These are phyloP conservation scores for Crucihimalaya himalaica DNA, from an alignment of 345 rosid genomes.

Conservation along the genomic window DNA sequence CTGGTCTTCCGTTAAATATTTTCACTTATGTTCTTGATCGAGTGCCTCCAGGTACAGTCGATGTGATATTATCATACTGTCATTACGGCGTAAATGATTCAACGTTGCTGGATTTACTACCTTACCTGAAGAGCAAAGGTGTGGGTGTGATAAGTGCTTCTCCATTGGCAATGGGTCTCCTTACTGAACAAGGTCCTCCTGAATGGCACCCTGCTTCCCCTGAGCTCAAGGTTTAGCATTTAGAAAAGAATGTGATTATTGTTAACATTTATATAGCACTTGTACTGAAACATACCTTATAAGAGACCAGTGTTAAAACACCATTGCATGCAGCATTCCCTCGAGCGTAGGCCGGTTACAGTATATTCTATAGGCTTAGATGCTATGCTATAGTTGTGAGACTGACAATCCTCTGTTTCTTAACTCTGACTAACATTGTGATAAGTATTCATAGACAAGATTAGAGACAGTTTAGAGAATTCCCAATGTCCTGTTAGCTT, in stretches of 20 bases:
- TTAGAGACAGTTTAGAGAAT: not conserved
- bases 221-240: slow-evolving; percentile 66
- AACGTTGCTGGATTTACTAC: slow-evolving; percentile 66
- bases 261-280: not conserved
- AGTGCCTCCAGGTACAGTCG: slow-evolving; percentile 70
- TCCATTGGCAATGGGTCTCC: slow-evolving; percentile 91
- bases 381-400: not conserved
- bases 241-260: not conserved
- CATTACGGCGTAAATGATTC: slow-evolving; percentile 81
- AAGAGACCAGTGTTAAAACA: not conserved
- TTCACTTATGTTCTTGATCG: slow-evolving; percentile 82
- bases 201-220: slow-evolving; percentile 96
- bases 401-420: not conserved
- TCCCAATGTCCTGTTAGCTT: not conserved
- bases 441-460: not conserved
- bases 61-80: slow-evolving; percentile 85
- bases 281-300: not conserved
- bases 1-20: slow-evolving; percentile 76
- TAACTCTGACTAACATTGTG: not conserved
- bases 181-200: slow-evolving; percentile 86
- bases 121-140: slow-evolving; percentile 82
- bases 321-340: not conserved
- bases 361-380: not conserved
- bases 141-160: slow-evolving; percentile 86
- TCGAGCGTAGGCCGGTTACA: not conserved